Evolutionary conservation across 108 stramenopile species (phyloP).

Genomic region (Cyclostephanos tholiformis): DNA sequence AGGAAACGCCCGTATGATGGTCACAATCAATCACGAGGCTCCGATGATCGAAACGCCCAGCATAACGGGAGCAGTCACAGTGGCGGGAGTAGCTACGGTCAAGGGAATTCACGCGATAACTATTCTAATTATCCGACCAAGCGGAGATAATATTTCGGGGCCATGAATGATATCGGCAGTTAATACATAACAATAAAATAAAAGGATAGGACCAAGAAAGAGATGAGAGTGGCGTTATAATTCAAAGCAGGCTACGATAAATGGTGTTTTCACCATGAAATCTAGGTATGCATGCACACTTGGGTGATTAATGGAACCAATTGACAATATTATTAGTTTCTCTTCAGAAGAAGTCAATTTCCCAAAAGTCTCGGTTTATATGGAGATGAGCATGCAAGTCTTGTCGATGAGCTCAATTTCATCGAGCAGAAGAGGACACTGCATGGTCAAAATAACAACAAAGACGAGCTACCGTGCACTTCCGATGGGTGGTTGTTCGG

Average conservation of each 20-base stretch:
- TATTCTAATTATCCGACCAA: background rate
- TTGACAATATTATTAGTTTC: background rate
- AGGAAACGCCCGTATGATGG: conserved; percentile 31
- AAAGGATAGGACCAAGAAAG: background rate
- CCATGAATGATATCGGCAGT: background rate
- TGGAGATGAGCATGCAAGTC: too few relatives aligned
- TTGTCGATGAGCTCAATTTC: too few relatives aligned
- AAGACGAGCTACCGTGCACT: too few relatives aligned
- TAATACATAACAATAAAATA: background rate
- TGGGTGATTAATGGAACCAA: background rate
- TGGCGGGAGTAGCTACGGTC: conserved; percentile 1
- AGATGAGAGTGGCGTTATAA: background rate
- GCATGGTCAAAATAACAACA: too few relatives aligned
- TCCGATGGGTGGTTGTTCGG: too few relatives aligned
- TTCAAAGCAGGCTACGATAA: background rate
- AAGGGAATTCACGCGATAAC: background rate
- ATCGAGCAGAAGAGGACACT: too few relatives aligned
- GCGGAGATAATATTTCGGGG: background rate
- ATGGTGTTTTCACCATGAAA: background rate
- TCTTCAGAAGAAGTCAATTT: too few relatives aligned
- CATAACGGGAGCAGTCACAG: conserved; percentile 17
- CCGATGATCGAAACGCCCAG: conserved; percentile 20
- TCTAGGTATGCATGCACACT: background rate
- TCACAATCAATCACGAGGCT: conserved; percentile 15
- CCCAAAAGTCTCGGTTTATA: too few relatives aligned